Conservation (phyloP, 2,329 filamentous ascomycete genomes). For the Nigrograna mackinnonii region DNA sequence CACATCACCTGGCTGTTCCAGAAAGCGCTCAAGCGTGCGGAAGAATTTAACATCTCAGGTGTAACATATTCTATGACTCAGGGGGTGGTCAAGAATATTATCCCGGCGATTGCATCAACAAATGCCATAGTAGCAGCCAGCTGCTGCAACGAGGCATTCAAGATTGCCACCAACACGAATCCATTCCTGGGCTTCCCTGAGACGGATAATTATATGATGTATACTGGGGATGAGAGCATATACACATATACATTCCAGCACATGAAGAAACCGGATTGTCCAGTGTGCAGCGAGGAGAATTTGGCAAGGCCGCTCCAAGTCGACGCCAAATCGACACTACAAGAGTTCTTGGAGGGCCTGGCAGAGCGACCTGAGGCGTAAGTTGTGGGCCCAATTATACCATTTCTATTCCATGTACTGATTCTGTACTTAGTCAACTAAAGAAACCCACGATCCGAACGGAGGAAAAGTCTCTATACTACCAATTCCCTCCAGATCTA, state of each 20-base stretch:
- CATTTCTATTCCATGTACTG: conserved; percentile 9
- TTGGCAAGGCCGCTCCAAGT: conserved; percentile 75
- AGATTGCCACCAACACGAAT: conserved; percentile 82
- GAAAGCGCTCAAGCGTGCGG: conserved; percentile 77
- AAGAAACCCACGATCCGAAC: conserved; percentile 89
- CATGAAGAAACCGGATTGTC: conserved; percentile 91
- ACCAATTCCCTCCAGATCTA: conserved; percentile 79
- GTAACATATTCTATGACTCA: conserved; percentile 96
- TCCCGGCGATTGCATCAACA: conserved; percentile 95
- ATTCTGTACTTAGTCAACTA: conserved; percentile 61
- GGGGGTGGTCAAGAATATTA: conserved; percentile 99
- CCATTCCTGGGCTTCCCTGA: conserved; percentile 77
- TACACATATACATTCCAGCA: conserved; percentile 98
- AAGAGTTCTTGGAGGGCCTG: conserved; percentile 83
- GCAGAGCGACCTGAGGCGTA: conserved; percentile 78
- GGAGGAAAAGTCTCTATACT: conserved; percentile 85
- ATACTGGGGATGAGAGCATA: conserved; percentile 91
- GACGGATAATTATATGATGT: conserved; percentile 93
- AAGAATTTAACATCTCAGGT: conserved; percentile 87
- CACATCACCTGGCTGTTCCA: conserved; percentile 97
- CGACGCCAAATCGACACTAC: conserved; percentile 71
- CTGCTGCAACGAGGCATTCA: conserved; percentile 96
- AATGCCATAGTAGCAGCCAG: conserved; percentile 95
- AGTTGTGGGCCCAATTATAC: conserved; percentile 15
- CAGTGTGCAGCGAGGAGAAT: conserved; percentile 77